These are phyloP conservation scores for Capillidium rhysosporum DNA, from an alignment of 371 early-diverging fungal species.

Conservation along the genomic window DNA sequence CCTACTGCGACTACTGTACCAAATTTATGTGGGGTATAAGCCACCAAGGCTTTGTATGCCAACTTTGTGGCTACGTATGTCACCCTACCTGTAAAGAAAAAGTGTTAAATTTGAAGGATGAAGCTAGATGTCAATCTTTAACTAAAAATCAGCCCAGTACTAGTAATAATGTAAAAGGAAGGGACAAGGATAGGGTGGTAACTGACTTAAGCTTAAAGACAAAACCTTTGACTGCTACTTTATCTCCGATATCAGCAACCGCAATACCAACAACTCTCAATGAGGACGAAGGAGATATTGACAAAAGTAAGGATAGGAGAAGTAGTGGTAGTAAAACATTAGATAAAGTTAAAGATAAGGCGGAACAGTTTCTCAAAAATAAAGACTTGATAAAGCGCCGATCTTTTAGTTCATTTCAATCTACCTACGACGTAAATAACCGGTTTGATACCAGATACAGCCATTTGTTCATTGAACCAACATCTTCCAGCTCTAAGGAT, in stretches of 20 bases:
- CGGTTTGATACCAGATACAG: too few species aligned
- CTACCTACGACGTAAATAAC: too few species aligned
- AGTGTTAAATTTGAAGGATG: not conserved
- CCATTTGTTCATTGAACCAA: not conserved
- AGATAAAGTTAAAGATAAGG: too few species aligned
- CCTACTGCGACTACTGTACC: conserved; percentile 11
- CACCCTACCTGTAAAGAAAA: not conserved
- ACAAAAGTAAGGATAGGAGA: too few species aligned
- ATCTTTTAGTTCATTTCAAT: too few species aligned
- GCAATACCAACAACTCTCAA: too few species aligned
- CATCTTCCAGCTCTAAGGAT: not conserved
- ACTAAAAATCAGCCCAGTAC: not conserved
- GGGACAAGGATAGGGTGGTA: not conserved
- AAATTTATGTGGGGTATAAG: conserved; percentile 12
- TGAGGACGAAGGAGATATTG: too few species aligned
- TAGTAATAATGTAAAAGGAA: not conserved
- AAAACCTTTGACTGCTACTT: not conserved
- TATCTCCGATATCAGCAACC: not conserved
- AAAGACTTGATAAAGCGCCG: too few species aligned
- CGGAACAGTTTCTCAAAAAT: too few species aligned
- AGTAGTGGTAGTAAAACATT: too few species aligned
- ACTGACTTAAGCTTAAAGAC: not conserved
- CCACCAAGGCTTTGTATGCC: conserved; percentile 8
- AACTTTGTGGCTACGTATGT: conserved; percentile 5
- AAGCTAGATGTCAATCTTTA: not conserved